These are phyloP conservation scores for Aphanomyces euteiches DNA, from an alignment of 352 stramenopile genomes.

Conservation along the genomic window DNA sequence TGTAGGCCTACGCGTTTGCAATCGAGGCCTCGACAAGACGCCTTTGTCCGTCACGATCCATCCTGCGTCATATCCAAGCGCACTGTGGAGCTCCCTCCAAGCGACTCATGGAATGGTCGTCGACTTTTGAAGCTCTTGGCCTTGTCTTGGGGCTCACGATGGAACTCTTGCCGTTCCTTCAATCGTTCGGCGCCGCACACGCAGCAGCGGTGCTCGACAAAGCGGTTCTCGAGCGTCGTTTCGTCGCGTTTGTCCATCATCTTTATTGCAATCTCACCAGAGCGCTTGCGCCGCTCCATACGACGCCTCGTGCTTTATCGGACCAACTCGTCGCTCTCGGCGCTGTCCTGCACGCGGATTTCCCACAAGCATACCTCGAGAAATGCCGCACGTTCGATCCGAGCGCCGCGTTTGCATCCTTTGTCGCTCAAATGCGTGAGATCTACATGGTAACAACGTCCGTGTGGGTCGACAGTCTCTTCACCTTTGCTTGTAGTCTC, in stretches of 20 bases:
- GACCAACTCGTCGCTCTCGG: neutral
- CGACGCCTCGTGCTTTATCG: neutral
- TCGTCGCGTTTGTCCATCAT: neutral
- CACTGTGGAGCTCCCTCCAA: too few relatives aligned
- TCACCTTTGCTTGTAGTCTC: too few relatives aligned
- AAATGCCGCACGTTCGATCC: neutral
- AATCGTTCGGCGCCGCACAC: conserved; percentile 7
- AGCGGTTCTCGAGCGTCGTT: conserved; percentile 16
- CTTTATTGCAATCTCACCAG: neutral
- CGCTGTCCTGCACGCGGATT: neutral
- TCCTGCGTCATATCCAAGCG: too few relatives aligned
- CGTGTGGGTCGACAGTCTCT: too few relatives aligned
- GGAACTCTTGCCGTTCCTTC: neutral
- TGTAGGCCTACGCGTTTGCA: neutral
- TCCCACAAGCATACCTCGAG: neutral
- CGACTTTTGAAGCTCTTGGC: neutral
- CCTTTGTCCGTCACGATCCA: too few relatives aligned
- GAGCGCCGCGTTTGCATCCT: conserved; percentile 10
- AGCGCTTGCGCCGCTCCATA: neutral
- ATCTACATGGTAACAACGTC: conserved; percentile 27
- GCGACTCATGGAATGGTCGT: neutral
- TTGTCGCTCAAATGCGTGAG: conserved; percentile 29
- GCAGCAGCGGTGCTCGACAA: conserved; percentile 17
- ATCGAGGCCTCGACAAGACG: neutral
- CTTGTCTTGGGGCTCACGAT: neutral